Base-by-base conservation (phyloP, 306 rosid genomes). In the Gastrolobium bilobum region DNA sequence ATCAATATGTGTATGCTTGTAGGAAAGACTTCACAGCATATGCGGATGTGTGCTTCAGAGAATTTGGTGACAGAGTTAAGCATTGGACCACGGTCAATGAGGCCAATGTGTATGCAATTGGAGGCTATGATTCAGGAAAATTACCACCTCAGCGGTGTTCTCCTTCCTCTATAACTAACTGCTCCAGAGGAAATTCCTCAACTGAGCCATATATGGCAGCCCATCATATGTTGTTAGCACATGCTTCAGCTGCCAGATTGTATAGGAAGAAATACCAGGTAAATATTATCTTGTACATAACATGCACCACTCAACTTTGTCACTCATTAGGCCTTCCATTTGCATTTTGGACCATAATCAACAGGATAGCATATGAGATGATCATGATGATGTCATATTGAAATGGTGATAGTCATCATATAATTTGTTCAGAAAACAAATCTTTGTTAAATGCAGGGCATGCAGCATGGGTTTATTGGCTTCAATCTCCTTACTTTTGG, bases 401-500 rank as follows among this genome's bases (percentile, higher is more conserved):
- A 51, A 26, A 15, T 37, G 26, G 7, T 57, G 33, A 43, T 52
- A 40, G 68, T 61, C 8, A 3, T 39, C 48, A 26, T 40, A 51
- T 57, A 10, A 5, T 43, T 57, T 46, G 42, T 73, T 43, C 3
- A 26, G n/a, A 9, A 53, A 56, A 34, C 31, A 8, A 29, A 29
- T 37, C n/a, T 61, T 6, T 79, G 10, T 10, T 63, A 5, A 4
- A 50, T 87, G 87, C 90, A 93, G 97, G 73, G 69, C 20, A 73
- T 58, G 70, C 94, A 93, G 38, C 86, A 56, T 6, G 97, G 96
- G 6, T 76, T 80, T 78, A 46, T 90, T 30, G 97, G 96, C 72
- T 47, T 93, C n/a, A 89, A 86, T 79, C 3, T 89, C 40, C 64
- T 79, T 52, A 0, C 79, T 29, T 20, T 10, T 70, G 53, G 89